These are phyloP conservation scores for Teunomyces kruisii DNA, from an alignment of 805 yeast species.

Conservation along the genomic window DNA sequence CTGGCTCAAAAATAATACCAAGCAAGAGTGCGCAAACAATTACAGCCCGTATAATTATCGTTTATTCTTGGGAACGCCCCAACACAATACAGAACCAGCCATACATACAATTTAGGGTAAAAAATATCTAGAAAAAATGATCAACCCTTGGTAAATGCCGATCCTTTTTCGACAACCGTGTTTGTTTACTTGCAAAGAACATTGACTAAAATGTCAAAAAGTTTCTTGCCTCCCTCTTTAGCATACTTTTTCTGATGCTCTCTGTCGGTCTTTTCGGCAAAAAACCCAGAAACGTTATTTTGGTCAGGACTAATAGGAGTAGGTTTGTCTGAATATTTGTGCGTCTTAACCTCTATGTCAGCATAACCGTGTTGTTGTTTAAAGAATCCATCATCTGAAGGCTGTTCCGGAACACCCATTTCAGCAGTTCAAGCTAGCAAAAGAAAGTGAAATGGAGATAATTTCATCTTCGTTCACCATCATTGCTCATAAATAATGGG, in stretches of 20 bases:
- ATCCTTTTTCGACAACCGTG: too few relatives aligned
- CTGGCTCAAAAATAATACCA: neutral
- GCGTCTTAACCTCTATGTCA: slow-evolving; percentile 28
- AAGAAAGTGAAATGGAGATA: neutral
- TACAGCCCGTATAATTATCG: neutral
- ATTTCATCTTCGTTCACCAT: neutral
- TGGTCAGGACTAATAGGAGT: slow-evolving; percentile 27
- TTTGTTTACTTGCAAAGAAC: neutral
- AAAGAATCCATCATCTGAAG: slow-evolving; percentile 27
- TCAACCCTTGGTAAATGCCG: too few relatives aligned
- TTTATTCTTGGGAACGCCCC: neutral
- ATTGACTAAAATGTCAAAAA: slow-evolving; percentile 8
- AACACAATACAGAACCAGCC: neutral
- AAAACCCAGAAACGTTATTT: slow-evolving; percentile 26
- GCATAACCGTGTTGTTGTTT: slow-evolving; percentile 32
- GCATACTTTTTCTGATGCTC: slow-evolving; percentile 36
- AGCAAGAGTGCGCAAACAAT: too few relatives aligned
- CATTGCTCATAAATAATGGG: neutral
- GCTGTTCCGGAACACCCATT: slow-evolving; percentile 28
- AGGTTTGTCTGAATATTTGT: slow-evolving; percentile 31
- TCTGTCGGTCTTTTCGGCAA: slow-evolving; percentile 24
- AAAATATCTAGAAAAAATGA: too few relatives aligned
- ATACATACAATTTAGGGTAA: neutral
- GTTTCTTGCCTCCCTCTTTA: slow-evolving; percentile 16
- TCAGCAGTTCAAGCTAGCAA: neutral